phyloP scores from a whole-genome alignment of 1,284 basidiomycete species.

The Xerocomus nothofagi region DNA sequence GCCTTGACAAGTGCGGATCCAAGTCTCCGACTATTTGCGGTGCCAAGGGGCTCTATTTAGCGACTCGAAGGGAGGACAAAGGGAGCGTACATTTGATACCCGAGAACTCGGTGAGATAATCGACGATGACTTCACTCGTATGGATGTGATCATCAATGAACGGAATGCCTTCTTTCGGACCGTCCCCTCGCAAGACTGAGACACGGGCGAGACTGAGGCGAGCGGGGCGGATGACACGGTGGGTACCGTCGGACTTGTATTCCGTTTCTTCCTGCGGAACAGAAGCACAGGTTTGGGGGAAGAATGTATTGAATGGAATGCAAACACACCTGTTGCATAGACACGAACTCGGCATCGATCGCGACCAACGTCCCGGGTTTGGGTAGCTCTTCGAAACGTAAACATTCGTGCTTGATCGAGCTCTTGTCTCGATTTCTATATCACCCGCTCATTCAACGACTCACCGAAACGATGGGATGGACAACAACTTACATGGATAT shows the following conservation, averaged over 20 bases:
- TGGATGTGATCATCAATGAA: constrained; percentile 99
- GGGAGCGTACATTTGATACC: constrained; percentile 81
- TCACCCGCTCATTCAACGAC: not conserved
- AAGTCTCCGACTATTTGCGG: constrained; percentile 77
- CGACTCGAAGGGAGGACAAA: not conserved
- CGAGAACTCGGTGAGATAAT: constrained; percentile 96
- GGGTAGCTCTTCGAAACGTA: constrained; percentile 80
- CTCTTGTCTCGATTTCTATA: constrained; percentile 68
- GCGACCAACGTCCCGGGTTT: constrained; percentile 85
- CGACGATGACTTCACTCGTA: constrained; percentile 91
- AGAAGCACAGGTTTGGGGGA: not conserved
- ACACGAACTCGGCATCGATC: constrained; percentile 98
- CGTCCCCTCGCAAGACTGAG: constrained; percentile 88
- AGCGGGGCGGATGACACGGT: constrained; percentile 89
- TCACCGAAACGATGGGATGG: not conserved
- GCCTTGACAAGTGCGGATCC: constrained; percentile 78
- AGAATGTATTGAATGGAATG: not conserved
- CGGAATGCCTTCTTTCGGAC: constrained; percentile 75
- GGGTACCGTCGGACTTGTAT: constrained; percentile 91
- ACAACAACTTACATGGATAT: constrained; percentile 66
- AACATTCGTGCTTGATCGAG: constrained; percentile 75
- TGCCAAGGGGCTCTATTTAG: not conserved
- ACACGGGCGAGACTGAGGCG: constrained; percentile 92
- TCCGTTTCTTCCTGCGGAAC: constrained; percentile 84
- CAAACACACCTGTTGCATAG: constrained; percentile 79